A percentile compares a stretch with the other conserved stretches of the same genome.
These are phyloP conservation scores for Cryptococcus wingfieldii DNA, from an alignment of 1,284 basidiomycete species.

Conservation along the genomic window DNA sequence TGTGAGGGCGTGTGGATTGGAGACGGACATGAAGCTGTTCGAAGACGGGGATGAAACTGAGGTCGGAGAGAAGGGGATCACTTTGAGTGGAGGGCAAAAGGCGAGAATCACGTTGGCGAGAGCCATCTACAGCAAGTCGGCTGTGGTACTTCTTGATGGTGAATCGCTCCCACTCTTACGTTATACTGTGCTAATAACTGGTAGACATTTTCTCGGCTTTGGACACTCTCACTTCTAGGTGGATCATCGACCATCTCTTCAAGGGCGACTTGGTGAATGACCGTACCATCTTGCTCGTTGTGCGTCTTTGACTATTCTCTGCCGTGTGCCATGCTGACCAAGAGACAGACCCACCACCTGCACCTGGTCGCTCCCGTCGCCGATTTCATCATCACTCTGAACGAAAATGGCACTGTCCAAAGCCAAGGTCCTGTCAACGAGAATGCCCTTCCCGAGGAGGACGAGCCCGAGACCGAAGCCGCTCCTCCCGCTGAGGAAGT, in stretches of 20 bases:
- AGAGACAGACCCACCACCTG: slow-evolving; percentile 62
- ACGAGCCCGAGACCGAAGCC: slow-evolving; percentile 49
- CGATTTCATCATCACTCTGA: slow-evolving; percentile 60
- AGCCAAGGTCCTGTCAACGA: slow-evolving; percentile 40
- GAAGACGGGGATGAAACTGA: slow-evolving; percentile 70
- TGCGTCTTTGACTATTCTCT: slow-evolving; percentile 47
- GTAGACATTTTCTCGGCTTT: slow-evolving; percentile 56
- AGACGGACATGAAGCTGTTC: slow-evolving; percentile 61
- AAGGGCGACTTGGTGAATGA: slow-evolving; percentile 62
- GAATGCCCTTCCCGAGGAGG: slow-evolving; percentile 16
- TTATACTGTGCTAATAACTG: background rate
- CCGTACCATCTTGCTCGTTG: slow-evolving; percentile 68
- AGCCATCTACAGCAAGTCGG: slow-evolving; percentile 62
- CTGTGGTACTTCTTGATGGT: slow-evolving; percentile 58
- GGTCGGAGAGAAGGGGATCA: slow-evolving; percentile 49
- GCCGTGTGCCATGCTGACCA: slow-evolving; percentile 3
- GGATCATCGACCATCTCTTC: slow-evolving; percentile 72
- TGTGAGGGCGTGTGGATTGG: slow-evolving; percentile 60
- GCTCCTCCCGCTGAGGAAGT: slow-evolving; percentile 35
- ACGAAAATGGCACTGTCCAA: slow-evolving; percentile 53
- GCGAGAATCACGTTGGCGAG: slow-evolving; percentile 69
- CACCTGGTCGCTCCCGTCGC: slow-evolving; percentile 61
- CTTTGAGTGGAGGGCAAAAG: slow-evolving; percentile 61
- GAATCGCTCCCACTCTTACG: slow-evolving; percentile 1
- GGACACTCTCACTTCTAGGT: slow-evolving; percentile 63